These are phyloP conservation scores for Kwoniella sp. DNA, from an alignment of 768 basidiomycete species.

Conservation along the genomic window DNA sequence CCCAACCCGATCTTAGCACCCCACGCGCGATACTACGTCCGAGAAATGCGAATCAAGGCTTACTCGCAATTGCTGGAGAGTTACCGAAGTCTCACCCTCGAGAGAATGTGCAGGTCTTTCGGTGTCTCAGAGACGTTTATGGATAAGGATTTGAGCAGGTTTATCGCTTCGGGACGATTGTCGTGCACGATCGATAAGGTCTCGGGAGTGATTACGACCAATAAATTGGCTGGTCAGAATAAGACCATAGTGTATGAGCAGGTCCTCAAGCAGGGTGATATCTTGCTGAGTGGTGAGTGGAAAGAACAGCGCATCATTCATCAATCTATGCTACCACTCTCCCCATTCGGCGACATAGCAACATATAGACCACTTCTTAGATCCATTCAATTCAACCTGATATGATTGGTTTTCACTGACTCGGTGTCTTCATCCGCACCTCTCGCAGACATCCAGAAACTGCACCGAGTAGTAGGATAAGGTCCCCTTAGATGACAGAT, in stretches of 20 bases:
- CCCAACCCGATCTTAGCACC: slow-evolving; percentile 81
- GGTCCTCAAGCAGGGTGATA: slow-evolving; percentile 89
- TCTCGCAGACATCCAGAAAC: slow-evolving; percentile 27
- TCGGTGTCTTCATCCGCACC: no score
- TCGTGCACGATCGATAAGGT: slow-evolving; percentile 92
- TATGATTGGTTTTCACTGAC: no score
- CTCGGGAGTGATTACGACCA: slow-evolving; percentile 90
- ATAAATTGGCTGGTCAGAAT: slow-evolving; percentile 62
- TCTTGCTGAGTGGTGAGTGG: slow-evolving; percentile 69
- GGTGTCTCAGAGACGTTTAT: slow-evolving; percentile 86
- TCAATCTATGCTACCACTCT: no score
- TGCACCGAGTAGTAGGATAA: slow-evolving; percentile 35
- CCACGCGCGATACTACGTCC: slow-evolving; percentile 84
- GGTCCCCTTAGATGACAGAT: not conserved
- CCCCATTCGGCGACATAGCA: no score
- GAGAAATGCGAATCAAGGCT: slow-evolving; percentile 94
- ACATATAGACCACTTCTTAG: no score
- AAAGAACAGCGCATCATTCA: not conserved
- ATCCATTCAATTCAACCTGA: no score
- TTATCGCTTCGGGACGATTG: slow-evolving; percentile 83
- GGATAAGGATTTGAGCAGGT: slow-evolving; percentile 87
- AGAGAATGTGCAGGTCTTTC: slow-evolving; percentile 80
- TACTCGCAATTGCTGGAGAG: slow-evolving; percentile 89
- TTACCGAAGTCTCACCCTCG: slow-evolving; percentile 84
- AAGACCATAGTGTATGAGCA: slow-evolving; percentile 89